Conservation (phyloP, 305 asterid species). For the Solanum chacoense region DNA sequence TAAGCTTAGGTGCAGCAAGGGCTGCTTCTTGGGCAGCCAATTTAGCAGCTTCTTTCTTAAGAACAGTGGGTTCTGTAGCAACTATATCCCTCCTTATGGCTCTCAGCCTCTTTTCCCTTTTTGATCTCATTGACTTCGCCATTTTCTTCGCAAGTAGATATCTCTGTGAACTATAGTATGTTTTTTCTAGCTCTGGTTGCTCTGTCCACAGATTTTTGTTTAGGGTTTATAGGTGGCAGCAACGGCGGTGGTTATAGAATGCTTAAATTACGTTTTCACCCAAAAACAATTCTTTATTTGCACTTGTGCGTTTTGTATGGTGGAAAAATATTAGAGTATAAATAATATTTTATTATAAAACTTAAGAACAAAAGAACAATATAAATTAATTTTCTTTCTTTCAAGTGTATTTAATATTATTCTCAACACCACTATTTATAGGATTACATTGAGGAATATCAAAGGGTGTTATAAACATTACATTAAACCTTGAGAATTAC, state of each 20-base stretch:
- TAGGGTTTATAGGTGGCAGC: neutral
- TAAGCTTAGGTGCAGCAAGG: slow-evolving; percentile 85
- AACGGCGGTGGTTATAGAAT: neutral
- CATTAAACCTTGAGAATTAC: no score
- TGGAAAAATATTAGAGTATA: no score
- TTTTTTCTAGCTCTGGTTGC: neutral
- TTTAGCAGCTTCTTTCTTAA: slow-evolving; percentile 80
- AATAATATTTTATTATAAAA: no score
- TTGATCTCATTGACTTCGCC: slow-evolving; percentile 89
- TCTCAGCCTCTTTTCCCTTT: slow-evolving; percentile 83
- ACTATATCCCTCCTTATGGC: slow-evolving; percentile 83
- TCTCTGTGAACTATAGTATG: neutral
- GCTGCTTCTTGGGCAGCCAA: slow-evolving; percentile 80
- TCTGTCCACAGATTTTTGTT: neutral
- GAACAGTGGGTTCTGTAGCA: slow-evolving; percentile 45
- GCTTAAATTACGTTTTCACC: neutral
- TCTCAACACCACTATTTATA: no score
- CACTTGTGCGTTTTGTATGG: neutral
- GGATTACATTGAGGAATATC: no score
- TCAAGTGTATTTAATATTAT: no score
- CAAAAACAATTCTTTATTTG: neutral
- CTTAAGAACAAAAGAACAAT: no score
- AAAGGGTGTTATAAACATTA: no score
- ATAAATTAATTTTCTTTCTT: no score
- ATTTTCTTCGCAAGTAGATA: slow-evolving; percentile 14